phyloP scores from a whole-genome alignment of 2,329 filamentous ascomycete species.

The Lasiodiplodia sp. region DNA sequence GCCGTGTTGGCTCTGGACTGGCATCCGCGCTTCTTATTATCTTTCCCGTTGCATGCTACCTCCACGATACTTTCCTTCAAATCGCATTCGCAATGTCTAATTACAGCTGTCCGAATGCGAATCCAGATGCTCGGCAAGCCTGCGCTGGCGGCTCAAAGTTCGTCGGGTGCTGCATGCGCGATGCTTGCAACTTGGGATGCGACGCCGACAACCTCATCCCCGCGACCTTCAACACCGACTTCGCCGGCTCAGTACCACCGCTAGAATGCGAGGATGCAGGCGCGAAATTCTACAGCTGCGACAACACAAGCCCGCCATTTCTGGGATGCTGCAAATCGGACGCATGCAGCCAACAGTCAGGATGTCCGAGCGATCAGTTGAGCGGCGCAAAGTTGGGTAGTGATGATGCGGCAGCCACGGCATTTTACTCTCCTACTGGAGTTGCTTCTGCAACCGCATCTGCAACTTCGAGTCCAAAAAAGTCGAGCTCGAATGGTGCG shows the following conservation, averaged over 20 bases:
- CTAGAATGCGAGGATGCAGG: conserved; percentile 41
- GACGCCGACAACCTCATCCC: conserved; percentile 41
- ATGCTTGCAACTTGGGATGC: conserved; percentile 50
- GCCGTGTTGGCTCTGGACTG: no score
- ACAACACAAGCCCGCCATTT: conserved; percentile 39
- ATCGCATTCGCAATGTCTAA: not conserved
- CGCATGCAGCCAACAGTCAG: conserved; percentile 39
- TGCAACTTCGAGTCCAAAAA: not conserved
- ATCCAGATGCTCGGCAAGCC: conserved; percentile 44
- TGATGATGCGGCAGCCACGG: conserved; percentile 35
- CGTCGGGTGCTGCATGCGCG: conserved; percentile 49
- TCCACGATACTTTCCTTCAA: no score
- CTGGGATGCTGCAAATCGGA: conserved; percentile 50
- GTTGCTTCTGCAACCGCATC: not conserved
- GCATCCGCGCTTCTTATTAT: no score
- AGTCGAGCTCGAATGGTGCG: not conserved
- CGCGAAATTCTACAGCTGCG: conserved; percentile 47
- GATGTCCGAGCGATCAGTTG: conserved; percentile 42
- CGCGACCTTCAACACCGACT: conserved; percentile 44
- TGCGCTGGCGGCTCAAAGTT: conserved; percentile 45
- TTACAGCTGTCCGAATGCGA: conserved; percentile 41
- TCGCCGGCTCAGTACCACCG: conserved; percentile 43
- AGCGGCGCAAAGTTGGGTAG: conserved; percentile 36
- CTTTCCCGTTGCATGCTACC: no score
- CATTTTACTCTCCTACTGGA: conserved; percentile 32